Percentiles rank a stretch among this genome's conserved stretches.
phyloP scores from a whole-genome alignment of 345 rosid species.

The Cardamine chenopodiifolia region DNA sequence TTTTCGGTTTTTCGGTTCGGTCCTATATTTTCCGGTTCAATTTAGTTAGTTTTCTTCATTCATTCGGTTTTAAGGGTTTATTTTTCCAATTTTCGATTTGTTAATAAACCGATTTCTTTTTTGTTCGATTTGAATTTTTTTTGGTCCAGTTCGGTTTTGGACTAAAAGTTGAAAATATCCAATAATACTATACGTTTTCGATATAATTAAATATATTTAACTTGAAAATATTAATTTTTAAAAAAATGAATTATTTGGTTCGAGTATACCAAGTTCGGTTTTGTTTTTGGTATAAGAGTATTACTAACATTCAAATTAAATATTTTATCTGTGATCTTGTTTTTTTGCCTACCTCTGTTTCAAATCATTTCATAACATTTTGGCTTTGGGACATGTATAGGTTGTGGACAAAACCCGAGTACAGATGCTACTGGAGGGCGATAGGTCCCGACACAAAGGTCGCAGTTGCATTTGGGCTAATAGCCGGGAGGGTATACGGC shows the following conservation, averaged over 20 bases:
- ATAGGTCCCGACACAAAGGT: constrained; percentile 69
- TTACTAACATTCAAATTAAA: background rate
- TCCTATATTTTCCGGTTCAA: background rate
- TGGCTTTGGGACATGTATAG: constrained; percentile 38
- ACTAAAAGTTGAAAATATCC: background rate
- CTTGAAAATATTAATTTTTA: too few species aligned
- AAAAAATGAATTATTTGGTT: background rate
- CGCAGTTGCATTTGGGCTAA: constrained; percentile 62
- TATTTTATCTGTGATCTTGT: background rate
- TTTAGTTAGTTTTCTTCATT: background rate
- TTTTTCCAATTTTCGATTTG: background rate
- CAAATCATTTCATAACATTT: constrained; percentile 12
- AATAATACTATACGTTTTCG: background rate
- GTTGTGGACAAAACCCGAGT: constrained; percentile 67
- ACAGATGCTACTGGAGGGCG: constrained; percentile 81
- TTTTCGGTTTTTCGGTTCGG: background rate
- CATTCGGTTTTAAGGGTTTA: background rate
- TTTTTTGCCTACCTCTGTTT: constrained; percentile 1
- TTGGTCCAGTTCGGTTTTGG: background rate
- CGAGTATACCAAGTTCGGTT: background rate
- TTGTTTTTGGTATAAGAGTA: background rate
- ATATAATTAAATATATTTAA: too few species aligned
- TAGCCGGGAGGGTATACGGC: constrained; percentile 62
- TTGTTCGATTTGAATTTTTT: too few species aligned
- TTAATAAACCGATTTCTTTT: background rate